Percentiles rank a stretch among this genome's conserved stretches.
These are phyloP conservation scores for Priceomyces carsonii DNA, from an alignment of 805 yeast genomes.

Conservation along the genomic window DNA sequence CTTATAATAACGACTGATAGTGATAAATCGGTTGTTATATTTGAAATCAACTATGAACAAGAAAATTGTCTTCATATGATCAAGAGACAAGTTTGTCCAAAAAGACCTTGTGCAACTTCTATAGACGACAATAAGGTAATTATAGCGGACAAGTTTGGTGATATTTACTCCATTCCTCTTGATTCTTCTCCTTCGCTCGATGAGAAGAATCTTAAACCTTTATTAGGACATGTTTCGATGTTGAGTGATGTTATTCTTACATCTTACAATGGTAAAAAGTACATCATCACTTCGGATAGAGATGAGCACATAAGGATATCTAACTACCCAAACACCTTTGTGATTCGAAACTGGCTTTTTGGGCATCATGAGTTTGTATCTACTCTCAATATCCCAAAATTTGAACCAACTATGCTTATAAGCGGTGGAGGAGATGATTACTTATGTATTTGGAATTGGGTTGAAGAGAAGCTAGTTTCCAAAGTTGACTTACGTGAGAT, in stretches of 20 bases:
- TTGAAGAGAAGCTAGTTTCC: conserved; percentile 42
- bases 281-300: conserved; percentile 79
- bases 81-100: conserved; percentile 80
- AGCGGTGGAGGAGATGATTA: conserved; percentile 92
- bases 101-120: conserved; percentile 86
- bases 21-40: conserved; percentile 76
- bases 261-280: conserved; percentile 42
- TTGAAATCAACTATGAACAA: conserved; percentile 39
- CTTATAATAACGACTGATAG: conserved; percentile 76
- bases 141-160: conserved; percentile 95
- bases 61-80: conserved; percentile 47
- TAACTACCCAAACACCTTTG: conserved; percentile 72
- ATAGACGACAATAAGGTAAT: conserved; percentile 52
- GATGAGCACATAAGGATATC: conserved; percentile 94
- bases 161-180: conserved; percentile 68
- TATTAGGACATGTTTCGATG: conserved; percentile 97
- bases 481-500: conserved; percentile 49
- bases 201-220: conserved; percentile 55
- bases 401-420: conserved; percentile 53
- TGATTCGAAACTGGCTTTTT: conserved; percentile 80
- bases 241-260: conserved; percentile 68
- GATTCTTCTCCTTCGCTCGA: conserved; percentile 36
- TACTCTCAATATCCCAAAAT: conserved; percentile 54
- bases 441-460: conserved; percentile 81
- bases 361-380: conserved; percentile 88